Conservation (phyloP, 768 basidiomycete species). For the Podaxis mareebaensis region DNA sequence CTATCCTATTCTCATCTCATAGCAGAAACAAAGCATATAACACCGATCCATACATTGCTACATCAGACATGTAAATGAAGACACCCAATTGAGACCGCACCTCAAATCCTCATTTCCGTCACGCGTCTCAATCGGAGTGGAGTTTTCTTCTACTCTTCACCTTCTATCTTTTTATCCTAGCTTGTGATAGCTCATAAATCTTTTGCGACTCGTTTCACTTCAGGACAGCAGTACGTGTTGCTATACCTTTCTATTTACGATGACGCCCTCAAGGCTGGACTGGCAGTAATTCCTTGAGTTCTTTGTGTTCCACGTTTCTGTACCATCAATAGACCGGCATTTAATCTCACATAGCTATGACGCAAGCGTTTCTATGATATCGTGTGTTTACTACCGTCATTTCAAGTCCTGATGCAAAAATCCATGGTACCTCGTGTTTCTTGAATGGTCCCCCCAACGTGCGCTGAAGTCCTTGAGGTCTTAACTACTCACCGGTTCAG, state of each 20-base stretch:
- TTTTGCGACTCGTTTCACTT: not conserved
- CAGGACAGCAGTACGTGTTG: not conserved
- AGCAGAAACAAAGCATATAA: not conserved
- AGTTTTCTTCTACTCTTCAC: not conserved
- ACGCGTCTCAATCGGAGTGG: not conserved
- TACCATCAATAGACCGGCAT: conserved; percentile 4
- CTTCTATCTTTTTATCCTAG: not conserved
- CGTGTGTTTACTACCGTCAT: not conserved
- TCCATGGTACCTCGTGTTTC: not conserved
- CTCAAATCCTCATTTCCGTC: conserved; percentile 13
- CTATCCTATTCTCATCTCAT: not conserved
- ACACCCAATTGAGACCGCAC: not conserved
- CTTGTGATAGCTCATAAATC: not conserved
- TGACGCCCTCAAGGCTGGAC: not conserved
- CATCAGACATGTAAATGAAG: conserved; percentile 3
- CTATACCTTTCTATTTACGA: not conserved
- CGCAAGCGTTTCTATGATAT: not conserved
- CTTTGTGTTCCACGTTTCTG: not conserved
- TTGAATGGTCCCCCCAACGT: no score
- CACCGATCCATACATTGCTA: not conserved
- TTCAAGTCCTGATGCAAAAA: not conserved
- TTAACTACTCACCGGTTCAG: not conserved
- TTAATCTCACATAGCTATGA: conserved; percentile 2
- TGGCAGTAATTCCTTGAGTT: not conserved
- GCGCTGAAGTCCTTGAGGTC: not conserved